Evolutionary conservation across 2,329 filamentous ascomycete species (phyloP).

Genomic region (Diaporthe velutina): DNA sequence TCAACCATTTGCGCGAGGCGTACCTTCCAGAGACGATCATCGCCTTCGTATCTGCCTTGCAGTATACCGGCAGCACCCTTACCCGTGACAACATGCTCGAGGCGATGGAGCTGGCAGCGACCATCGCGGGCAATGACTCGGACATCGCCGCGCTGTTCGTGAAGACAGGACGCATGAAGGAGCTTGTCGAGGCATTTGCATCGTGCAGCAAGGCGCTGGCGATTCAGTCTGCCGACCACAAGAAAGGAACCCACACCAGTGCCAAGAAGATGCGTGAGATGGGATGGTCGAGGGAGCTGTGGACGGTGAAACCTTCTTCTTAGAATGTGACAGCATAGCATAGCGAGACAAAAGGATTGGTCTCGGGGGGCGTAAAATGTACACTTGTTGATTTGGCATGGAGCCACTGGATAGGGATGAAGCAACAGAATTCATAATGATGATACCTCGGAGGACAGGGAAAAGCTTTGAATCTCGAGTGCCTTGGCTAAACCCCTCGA

Average conservation of each 20-base stretch:
- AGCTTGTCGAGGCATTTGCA: constrained; percentile 83
- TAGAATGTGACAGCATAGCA: constrained; percentile 25
- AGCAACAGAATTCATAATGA: constrained; percentile 29
- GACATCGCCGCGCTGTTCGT: constrained; percentile 76
- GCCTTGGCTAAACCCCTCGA: not conserved
- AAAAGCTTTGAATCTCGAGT: not conserved
- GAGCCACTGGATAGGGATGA: constrained; percentile 19
- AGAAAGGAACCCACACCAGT: constrained; percentile 61
- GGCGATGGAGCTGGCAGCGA: constrained; percentile 86
- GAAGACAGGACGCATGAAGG: constrained; percentile 76
- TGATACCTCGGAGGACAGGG: constrained; percentile 33
- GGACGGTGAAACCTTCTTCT: constrained; percentile 64
- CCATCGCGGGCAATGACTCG: constrained; percentile 78
- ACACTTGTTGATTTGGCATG: constrained; percentile 25
- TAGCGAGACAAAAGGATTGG: constrained; percentile 13
- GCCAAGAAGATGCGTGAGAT: constrained; percentile 72
- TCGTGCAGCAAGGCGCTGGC: constrained; percentile 80
- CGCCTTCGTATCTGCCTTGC: constrained; percentile 84
- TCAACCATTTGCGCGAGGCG: constrained; percentile 75
- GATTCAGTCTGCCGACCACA: constrained; percentile 64
- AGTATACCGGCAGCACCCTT: constrained; percentile 81
- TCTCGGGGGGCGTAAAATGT: constrained; percentile 17
- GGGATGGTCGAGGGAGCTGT: constrained; percentile 74
- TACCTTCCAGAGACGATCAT: constrained; percentile 91
- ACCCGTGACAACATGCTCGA: constrained; percentile 83